Conservation (phyloP, 2,329 filamentous ascomycete species). For the Dactylellina haptotyla region DNA sequence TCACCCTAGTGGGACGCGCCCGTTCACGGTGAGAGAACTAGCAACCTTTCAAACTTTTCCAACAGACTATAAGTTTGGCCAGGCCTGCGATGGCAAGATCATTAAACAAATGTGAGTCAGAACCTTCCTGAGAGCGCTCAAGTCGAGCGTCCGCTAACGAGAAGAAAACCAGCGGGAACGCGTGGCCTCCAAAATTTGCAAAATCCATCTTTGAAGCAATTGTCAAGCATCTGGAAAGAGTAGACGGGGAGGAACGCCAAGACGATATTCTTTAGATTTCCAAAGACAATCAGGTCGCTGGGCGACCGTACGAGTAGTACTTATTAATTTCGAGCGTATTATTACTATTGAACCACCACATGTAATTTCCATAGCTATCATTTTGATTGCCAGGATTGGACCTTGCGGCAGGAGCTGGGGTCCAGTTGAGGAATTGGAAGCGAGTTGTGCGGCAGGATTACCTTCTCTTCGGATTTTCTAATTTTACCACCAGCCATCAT, state of each 20-base stretch:
- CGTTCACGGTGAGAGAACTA: constrained; percentile 74
- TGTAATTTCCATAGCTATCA: too few relatives aligned
- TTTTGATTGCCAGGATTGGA: too few relatives aligned
- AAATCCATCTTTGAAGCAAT: constrained; percentile 29
- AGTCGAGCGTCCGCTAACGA: not conserved
- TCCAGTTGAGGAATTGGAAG: too few relatives aligned
- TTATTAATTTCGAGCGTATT: too few relatives aligned
- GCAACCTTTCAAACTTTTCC: constrained; percentile 78
- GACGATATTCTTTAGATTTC: constrained; percentile 1
- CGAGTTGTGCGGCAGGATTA: too few relatives aligned
- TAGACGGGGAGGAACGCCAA: constrained; percentile 1
- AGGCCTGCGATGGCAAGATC: not conserved
- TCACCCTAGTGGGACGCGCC: constrained; percentile 72
- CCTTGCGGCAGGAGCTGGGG: too few relatives aligned
- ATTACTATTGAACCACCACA: too few relatives aligned
- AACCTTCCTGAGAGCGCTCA: not conserved
- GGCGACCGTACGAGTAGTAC: too few relatives aligned
- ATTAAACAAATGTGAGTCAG: constrained; percentile 35
- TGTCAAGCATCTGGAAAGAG: constrained; percentile 23
- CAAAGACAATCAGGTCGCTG: too few relatives aligned
- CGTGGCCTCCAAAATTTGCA: constrained; percentile 48
- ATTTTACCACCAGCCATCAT: too few relatives aligned
- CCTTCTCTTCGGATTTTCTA: too few relatives aligned
- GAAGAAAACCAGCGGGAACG: constrained; percentile 41
- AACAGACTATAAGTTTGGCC: constrained; percentile 67